Base-by-base conservation (phyloP, 73 alveolate genomes). In the Tetrahymena elliotti region DNA sequence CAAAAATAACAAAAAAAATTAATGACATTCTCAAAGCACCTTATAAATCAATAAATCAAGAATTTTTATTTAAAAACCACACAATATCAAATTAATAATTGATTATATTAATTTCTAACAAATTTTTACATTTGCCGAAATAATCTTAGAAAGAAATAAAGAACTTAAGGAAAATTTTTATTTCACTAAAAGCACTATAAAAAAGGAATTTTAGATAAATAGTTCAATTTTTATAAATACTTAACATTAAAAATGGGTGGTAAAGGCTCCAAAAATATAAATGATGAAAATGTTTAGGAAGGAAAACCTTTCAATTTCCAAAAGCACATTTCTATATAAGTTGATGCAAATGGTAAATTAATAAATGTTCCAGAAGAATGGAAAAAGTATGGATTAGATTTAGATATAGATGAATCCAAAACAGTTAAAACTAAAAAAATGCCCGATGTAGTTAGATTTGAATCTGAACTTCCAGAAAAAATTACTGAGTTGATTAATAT, bases 321-420 rank as follows among this genome's bases (percentile, higher is more conserved):
- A 68, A 68, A 68, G 38, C 88, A 68, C 20, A 68, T 68, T 6
- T 68, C 88, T 2, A 68, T 68, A n/a, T 68, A 68, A 68, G 88
- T 68, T 68, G 88, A 68, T 31, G 5, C 16, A 68, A 68, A 68
- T 20, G 96, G 96, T 6, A 88, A 94, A 84, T 94, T 88, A 38
- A 5, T 88, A 24, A 94, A 93, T 34, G 93, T 94, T 33, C 96
- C 95, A 20, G 93, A 94, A 83, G 96, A 94, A 88, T 94, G 96
- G 96, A 94, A 94, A 35, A 94, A 94, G 47, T 36, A 52, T 38
- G 83, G 83, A 16, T 24, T 18, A 36, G 41, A 52, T 53, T 88
- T 40, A 35, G 37, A 47, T 68, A 94, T 84, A 94, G 96, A 94
- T 34, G 39, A 94, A 94, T 40, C 54, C 9, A 94, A 94, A 35